phyloP scores from a whole-genome alignment of 2,329 filamentous ascomycete genomes.

The Pyrenophora teres region DNA sequence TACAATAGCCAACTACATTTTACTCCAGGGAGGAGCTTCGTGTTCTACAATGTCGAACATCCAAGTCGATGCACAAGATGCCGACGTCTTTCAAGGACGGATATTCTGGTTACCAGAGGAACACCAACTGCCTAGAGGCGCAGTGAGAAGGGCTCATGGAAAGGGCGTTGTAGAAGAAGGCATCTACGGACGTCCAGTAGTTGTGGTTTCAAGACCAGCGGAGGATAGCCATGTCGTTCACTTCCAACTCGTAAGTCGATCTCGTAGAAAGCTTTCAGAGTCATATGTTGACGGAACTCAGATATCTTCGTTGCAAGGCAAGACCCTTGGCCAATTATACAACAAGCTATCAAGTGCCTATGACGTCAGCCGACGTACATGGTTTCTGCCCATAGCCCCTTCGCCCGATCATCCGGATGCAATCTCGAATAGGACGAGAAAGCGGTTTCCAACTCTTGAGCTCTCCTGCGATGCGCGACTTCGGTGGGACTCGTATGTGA shows the following conservation, averaged over 20 bases:
- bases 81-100: constrained; percentile 31
- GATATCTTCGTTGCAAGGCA: constrained; percentile 45
- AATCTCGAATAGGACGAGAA: constrained; percentile 38
- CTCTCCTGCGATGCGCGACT: constrained; percentile 29
- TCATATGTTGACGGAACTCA: constrained; percentile 18
- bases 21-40: constrained; percentile 6
- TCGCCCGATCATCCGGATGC: constrained; percentile 40
- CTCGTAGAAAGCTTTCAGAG: background rate
- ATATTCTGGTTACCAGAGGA: constrained; percentile 42
- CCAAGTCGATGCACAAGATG: constrained; percentile 16
- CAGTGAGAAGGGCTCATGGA: constrained; percentile 36
- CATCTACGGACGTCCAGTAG: constrained; percentile 42
- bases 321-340: constrained; percentile 39
- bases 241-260: constrained; percentile 41
- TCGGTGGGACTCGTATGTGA: constrained; percentile 42
- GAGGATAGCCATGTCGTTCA: constrained; percentile 34
- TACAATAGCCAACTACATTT: constrained; percentile 4
- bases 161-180: constrained; percentile 41
- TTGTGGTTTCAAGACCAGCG: constrained; percentile 39
- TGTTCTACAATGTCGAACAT: constrained; percentile 15
- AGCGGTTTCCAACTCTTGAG: constrained; percentile 36
- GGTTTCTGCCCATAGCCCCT: constrained; percentile 43
- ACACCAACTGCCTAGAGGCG: constrained; percentile 32
- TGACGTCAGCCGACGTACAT: constrained; percentile 37
- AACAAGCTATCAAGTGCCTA: constrained; percentile 37